Evolutionary conservation across 345 rosid genomes (phyloP).

Genomic region (Sisymbrium altissimum): DNA sequence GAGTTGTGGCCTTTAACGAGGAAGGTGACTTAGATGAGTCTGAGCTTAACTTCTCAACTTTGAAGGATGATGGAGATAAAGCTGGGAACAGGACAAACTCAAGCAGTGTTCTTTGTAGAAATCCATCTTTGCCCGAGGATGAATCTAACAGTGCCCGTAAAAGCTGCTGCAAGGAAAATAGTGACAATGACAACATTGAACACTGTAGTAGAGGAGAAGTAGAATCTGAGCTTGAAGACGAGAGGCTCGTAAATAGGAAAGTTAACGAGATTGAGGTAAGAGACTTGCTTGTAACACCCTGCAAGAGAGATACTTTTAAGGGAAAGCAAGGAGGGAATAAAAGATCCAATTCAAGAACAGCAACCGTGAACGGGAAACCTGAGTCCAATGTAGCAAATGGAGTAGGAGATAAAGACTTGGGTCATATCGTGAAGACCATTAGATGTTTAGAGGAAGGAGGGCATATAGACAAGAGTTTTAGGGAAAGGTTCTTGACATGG

Average conservation of each 20-base stretch:
- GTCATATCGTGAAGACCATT: constrained; percentile 72
- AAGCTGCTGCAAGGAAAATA: constrained; percentile 38
- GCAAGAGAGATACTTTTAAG: constrained; percentile 49
- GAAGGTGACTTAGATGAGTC: constrained; percentile 44
- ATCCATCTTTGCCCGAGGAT: constrained; percentile 83
- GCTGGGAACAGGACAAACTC: constrained; percentile 53
- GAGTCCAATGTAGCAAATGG: constrained; percentile 42
- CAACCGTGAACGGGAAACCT: constrained; percentile 49
- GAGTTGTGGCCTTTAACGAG: constrained; percentile 47
- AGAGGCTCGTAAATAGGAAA: constrained; percentile 36
- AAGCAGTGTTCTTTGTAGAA: constrained; percentile 67
- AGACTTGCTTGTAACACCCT: constrained; percentile 73
- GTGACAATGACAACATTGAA: constrained; percentile 19
- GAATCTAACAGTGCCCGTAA: constrained; percentile 56
- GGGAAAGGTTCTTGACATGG: constrained; percentile 97
- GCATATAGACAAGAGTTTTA: constrained; percentile 83
- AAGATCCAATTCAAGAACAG: constrained; percentile 41
- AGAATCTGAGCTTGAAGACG: constrained; percentile 23
- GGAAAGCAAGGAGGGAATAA: constrained; percentile 49
- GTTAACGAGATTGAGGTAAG: constrained; percentile 46
- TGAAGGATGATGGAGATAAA: constrained; percentile 33
- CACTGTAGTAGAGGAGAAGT: constrained; percentile 25
- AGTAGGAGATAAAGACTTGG: constrained; percentile 61
- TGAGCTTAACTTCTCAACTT: constrained; percentile 53
- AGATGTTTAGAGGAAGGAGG: constrained; percentile 81